Percentiles rank a stretch among this genome's conserved stretches.
phyloP scores from a whole-genome alignment of 106 monocot species.

The Posidonia australis region DNA sequence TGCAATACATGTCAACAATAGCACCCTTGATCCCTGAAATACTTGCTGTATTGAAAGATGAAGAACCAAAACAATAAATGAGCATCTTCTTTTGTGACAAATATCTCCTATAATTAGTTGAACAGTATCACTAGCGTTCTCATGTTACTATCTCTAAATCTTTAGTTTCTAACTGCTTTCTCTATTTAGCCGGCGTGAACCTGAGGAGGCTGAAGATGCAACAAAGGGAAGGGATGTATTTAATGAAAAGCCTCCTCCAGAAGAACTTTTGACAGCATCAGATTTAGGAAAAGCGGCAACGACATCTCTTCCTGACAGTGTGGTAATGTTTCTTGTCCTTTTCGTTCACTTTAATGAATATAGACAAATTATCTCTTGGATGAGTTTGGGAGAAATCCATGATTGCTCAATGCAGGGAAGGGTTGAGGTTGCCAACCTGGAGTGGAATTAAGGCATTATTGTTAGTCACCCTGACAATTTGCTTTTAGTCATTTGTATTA shows the following conservation, averaged over 20 bases:
- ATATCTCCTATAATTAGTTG: too few relatives aligned
- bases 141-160: too few relatives aligned
- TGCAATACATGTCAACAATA: not conserved
- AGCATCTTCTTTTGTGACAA: too few relatives aligned
- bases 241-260: constrained; percentile 96
- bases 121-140: too few relatives aligned
- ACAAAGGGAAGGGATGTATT: constrained; percentile 95
- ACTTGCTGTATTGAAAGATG: not conserved
- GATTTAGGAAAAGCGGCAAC: constrained; percentile 78
- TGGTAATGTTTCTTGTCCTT: constrained; percentile 33
- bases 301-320: constrained; percentile 80
- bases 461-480: too few relatives aligned
- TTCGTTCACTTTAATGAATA: not conserved
- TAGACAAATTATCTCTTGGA: too few relatives aligned
- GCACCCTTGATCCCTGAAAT: not conserved
- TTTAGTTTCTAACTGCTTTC: not conserved
- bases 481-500: too few relatives aligned
- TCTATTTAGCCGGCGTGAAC: constrained; percentile 49
- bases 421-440: too few relatives aligned
- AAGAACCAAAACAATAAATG: not conserved
- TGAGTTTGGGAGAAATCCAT: too few relatives aligned
- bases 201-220: constrained; percentile 97
- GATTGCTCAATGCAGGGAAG: too few relatives aligned
- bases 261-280: constrained; percentile 90
- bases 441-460: too few relatives aligned